Conservation (phyloP, 768 basidiomycete species). For the Calocera viscosa region DNA sequence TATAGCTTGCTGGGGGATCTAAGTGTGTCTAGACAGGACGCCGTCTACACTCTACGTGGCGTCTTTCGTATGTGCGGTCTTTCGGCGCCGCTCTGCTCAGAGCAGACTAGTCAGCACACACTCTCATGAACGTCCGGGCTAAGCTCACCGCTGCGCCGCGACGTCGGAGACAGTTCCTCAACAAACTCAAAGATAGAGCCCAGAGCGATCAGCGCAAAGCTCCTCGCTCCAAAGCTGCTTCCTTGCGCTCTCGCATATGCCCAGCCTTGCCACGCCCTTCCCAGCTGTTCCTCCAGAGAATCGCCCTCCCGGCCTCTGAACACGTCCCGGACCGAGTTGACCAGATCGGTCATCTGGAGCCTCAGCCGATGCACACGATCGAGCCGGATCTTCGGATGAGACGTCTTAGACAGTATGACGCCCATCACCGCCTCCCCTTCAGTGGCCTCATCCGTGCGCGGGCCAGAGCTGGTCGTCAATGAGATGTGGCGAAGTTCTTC, state of each 20-base stretch:
- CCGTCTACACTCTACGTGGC: too few relatives aligned
- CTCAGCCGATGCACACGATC: conserved; percentile 45
- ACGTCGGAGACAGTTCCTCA: background rate
- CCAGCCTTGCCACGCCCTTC: conserved; percentile 56
- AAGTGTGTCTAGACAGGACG: too few relatives aligned
- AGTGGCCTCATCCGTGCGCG: conserved; percentile 14
- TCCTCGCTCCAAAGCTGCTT: background rate
- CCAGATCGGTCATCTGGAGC: conserved; percentile 41
- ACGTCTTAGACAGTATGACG: conserved; percentile 58
- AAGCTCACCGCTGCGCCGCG: background rate
- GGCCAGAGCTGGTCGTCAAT: conserved; percentile 37
- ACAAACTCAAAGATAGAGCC: background rate
- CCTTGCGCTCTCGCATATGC: conserved; percentile 36
- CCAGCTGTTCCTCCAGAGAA: conserved; percentile 33
- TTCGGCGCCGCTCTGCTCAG: too few relatives aligned
- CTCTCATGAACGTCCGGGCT: background rate
- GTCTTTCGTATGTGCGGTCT: too few relatives aligned
- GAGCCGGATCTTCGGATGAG: conserved; percentile 46
- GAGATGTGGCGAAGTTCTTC: conserved; percentile 62
- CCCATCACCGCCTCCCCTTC: conserved; percentile 69
- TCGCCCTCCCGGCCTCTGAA: conserved; percentile 15
- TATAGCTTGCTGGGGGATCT: too few relatives aligned
- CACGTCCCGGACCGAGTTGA: conserved; percentile 37
- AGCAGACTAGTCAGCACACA: too few relatives aligned
- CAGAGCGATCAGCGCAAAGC: background rate